phyloP scores from a whole-genome alignment of 768 basidiomycete genomes.

The Termitomyces sp. region DNA sequence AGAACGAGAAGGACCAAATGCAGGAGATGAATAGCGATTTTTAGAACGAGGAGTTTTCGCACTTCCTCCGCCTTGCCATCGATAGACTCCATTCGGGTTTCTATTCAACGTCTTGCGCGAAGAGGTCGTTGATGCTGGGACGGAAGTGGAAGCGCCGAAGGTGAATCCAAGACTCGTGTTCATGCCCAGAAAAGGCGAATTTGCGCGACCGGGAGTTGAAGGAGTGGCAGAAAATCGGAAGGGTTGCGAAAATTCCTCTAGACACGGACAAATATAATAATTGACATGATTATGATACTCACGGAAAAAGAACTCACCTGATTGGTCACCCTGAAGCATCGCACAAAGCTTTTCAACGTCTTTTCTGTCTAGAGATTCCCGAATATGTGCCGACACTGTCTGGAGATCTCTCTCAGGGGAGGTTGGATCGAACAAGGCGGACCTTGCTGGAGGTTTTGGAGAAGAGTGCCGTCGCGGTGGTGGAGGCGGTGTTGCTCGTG shows the following conservation, averaged over 20 bases:
- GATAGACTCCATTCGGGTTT: conserved; percentile 73
- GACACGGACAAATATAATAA: background rate
- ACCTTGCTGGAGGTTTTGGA: background rate
- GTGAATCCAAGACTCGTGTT: conserved; percentile 15
- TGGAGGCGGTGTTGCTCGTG: background rate
- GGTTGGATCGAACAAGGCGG: conserved; percentile 10
- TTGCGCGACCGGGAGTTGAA: conserved; percentile 32
- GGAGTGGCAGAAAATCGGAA: conserved; percentile 59
- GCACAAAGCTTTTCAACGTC: conserved; percentile 5
- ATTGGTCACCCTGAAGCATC: conserved; percentile 45
- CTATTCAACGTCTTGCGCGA: conserved; percentile 50
- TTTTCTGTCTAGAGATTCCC: conserved; percentile 3
- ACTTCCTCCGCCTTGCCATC: conserved; percentile 74
- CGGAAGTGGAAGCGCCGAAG: conserved; percentile 12
- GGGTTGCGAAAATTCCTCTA: conserved; percentile 38
- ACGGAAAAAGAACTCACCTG: conserved; percentile 26
- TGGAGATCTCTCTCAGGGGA: conserved; percentile 41
- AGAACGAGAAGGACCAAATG: conserved; percentile 53
- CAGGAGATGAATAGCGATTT: conserved; percentile 71
- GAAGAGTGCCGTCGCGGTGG: conserved; percentile 5
- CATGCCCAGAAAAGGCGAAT: conserved; percentile 22
- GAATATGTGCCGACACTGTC: conserved; percentile 15
- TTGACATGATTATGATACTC: background rate
- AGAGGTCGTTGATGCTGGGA: conserved; percentile 20
- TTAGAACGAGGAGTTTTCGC: conserved; percentile 43